phyloP scores from a whole-genome alignment of 2,329 filamentous ascomycete genomes.

The Taxawa tesnikishii region DNA sequence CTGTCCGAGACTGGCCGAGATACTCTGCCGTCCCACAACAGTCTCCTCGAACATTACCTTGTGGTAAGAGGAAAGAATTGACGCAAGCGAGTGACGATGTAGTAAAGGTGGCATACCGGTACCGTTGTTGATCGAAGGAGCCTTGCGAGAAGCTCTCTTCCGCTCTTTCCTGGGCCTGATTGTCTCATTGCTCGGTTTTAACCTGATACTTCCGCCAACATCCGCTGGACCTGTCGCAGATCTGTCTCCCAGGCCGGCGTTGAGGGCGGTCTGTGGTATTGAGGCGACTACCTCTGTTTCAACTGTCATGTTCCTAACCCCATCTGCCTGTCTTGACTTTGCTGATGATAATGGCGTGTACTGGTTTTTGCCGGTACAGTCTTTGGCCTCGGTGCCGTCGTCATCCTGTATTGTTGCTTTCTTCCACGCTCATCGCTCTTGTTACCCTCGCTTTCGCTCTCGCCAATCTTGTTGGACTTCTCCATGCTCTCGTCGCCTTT shows the following conservation, averaged over 20 bases:
- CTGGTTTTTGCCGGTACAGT: slow-evolving; percentile 51
- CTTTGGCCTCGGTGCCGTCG: slow-evolving; percentile 9
- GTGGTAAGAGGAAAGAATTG: slow-evolving; percentile 5
- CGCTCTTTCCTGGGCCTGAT: slow-evolving; percentile 91
- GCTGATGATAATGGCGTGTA: slow-evolving; percentile 50
- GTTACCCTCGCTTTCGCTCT: slow-evolving; percentile 54
- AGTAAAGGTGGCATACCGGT: slow-evolving; percentile 49
- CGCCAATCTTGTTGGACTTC: slow-evolving; percentile 20
- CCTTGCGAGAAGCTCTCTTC: slow-evolving; percentile 66
- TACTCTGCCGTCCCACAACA: too few species aligned
- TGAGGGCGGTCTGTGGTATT: slow-evolving; percentile 68
- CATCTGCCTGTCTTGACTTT: slow-evolving; percentile 54
- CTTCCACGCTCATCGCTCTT: slow-evolving; percentile 29
- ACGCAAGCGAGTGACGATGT: slow-evolving; percentile 11
- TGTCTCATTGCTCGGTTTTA: slow-evolving; percentile 88
- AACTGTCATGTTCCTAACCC: slow-evolving; percentile 82
- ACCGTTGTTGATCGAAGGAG: slow-evolving; percentile 56
- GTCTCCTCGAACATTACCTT: too few species aligned
- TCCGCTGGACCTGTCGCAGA: slow-evolving; percentile 48
- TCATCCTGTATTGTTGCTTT: slow-evolving; percentile 3
- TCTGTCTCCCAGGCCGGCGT: slow-evolving; percentile 40
- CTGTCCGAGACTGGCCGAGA: too few species aligned
- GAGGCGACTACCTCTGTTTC: slow-evolving; percentile 94
- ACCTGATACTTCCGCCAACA: slow-evolving; percentile 59
- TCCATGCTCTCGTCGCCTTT: slow-evolving; percentile 36